Base-by-base conservation (phyloP, 1,284 basidiomycete genomes). In the Rhizoctonia solani region DNA sequence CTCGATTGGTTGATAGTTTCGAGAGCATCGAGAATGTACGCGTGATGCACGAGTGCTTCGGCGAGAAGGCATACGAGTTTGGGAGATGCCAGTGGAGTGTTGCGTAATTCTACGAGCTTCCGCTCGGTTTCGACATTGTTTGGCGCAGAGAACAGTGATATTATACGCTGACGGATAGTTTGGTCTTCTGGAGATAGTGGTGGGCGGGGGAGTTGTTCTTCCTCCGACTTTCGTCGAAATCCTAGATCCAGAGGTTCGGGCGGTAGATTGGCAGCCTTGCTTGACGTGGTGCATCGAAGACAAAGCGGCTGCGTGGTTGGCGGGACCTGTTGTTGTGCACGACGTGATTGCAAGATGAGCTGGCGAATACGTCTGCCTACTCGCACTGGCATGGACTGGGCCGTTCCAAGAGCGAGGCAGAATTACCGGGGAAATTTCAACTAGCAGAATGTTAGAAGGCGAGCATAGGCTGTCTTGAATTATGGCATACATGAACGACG, bases 311-410 rank as follows among this genome's bases (percentile, higher is more conserved):
- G n/a, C 8, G 13, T 21, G 4, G 5, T 44, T 37, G 41, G 16
- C 13, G 21, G 13, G 25, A 25, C 13, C n/a, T n/a, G 50, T 14
- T 19, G 27, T 23, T 42, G 39, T 30, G 39, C 23, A 39, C 29
- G 30, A 46, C 32, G 52, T 46, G 61, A 32, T 54, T 66, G 61
- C 52, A 50, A 66, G 61, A 66, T 34, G 39, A 66, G 61, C 29
- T 54, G 61, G 50, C 52, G 50, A 29, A 66, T 53, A 16, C 49
- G 61, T 66, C 61, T 54, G 61, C 61, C 61, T 39, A 54, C 61
- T 34, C 61, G 49, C 61, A 66, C 25, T 66, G 50, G 61, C 61
- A 66, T 66, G 61, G 61, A 54, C 61, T 27, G 41, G 41, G 41
- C 49, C n/a, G 25, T 52, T 46, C 50, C 61, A 54, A 47, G 41